Base-by-base conservation (phyloP, 139 green algal genomes). In the Haematococcus sp. region DNA sequence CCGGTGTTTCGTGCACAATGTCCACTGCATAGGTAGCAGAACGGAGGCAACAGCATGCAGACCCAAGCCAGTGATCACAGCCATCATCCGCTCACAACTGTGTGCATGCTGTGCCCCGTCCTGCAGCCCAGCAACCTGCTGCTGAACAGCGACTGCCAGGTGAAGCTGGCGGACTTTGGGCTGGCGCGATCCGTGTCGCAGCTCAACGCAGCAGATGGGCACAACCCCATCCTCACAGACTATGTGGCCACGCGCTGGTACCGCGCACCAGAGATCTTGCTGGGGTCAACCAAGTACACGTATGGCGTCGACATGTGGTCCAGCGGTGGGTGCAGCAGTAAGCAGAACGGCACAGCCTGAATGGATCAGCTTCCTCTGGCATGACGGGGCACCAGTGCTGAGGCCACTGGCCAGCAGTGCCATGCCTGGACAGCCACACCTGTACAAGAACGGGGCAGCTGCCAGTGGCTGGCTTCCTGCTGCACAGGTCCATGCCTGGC, bases 261-360 rank as follows among this genome's bases (percentile, higher is more conserved):
- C 52, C 83, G 96, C 11, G 95, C 96, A 0, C 96, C 96, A 5
- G 96, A 99, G 84, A 98, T 99, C 71, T 86, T 99, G 63, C 84
- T 99, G 33, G 94, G 91, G 15, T 95, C 85, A 34, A 90, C 89
- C 13, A 90, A 94, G 31, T 99, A 99, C 88, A 98, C 94, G 3
- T 94, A 85, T 73, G 96, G 94, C 13, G 95, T 99, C 22, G 96
- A 99, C 86, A 97, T 98, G 90, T 99, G 96, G 96, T 94, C 89
- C 32, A 91, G 88, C 69, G 95, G 95, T 95, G 80, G 56, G 83
- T 73, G 16, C 23, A n/a, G n/a, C n/a, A n/a, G n/a, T n/a, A n/a
- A n/a, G n/a, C 15, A 55, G 46, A 17, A 55, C 46, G 46, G 46
- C n/a, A n/a, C n/a, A n/a, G n/a, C n/a, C n/a, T 17, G 46, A 55